Evolutionary conservation across 768 basidiomycete species (phyloP).

Genomic region (Cystobasidium tubakii): DNA sequence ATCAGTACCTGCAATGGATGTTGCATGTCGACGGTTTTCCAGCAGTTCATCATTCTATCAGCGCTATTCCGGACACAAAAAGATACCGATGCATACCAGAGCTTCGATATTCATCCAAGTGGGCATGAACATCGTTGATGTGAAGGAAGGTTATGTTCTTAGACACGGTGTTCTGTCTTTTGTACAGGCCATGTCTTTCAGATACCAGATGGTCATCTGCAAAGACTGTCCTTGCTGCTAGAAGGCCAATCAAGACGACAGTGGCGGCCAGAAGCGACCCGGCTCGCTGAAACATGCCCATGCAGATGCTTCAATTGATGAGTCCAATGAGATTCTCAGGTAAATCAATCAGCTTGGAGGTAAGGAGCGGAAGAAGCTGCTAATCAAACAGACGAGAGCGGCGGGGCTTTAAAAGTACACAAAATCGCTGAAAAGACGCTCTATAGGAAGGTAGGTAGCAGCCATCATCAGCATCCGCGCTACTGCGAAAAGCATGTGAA

Average conservation of each 20-base stretch:
- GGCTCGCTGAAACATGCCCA: not conserved
- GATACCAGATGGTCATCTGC: slow-evolving; percentile 37
- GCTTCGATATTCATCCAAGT: slow-evolving; percentile 49
- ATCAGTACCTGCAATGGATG: slow-evolving; percentile 36
- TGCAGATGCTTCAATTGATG: no score
- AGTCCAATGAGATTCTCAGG: no score
- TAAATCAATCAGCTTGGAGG: no score
- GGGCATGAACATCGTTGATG: slow-evolving; percentile 54
- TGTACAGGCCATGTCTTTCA: not conserved
- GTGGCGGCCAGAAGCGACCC: not conserved
- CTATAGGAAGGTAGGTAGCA: no score
- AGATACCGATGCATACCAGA: not conserved
- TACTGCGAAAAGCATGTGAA: no score
- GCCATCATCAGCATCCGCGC: no score
- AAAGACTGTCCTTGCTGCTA: not conserved
- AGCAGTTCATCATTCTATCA: no score
- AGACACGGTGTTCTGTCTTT: not conserved
- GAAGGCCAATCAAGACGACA: no score
- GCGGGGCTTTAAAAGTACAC: no score
- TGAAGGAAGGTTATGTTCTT: slow-evolving; percentile 51
- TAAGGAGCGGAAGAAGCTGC: no score
- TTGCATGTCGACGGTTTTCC: not conserved
- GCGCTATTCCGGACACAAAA: not conserved
- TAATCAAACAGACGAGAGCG: no score
- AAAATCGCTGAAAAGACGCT: no score